Evolutionary conservation across 169 alveolate species (phyloP).

Genomic region (Theileria sp.): DNA sequence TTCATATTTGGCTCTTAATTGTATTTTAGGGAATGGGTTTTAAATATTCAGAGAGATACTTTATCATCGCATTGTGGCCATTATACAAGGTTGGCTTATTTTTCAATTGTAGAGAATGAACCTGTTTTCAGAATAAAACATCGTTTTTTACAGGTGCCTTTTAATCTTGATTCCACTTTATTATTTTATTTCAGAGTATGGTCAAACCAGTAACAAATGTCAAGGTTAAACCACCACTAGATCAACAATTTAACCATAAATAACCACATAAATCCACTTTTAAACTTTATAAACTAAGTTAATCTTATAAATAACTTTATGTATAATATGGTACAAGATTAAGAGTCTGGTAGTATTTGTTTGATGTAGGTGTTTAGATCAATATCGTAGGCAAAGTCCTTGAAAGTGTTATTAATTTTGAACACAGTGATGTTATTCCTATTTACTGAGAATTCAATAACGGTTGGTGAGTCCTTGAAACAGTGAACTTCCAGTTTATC

Average conservation of each 20-base stretch:
- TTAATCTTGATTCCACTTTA: background rate
- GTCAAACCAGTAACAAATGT: slow-evolving; percentile 51
- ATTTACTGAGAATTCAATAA: background rate
- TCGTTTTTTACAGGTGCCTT: slow-evolving; percentile 79
- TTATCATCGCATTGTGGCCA: slow-evolving; percentile 90
- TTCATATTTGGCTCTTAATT: background rate
- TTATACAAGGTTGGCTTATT: slow-evolving; percentile 86
- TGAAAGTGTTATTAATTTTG: background rate
- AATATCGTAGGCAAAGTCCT: background rate
- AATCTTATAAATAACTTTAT: too few relatives aligned
- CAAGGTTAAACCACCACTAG: slow-evolving; percentile 30
- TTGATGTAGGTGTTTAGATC: background rate
- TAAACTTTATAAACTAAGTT: background rate
- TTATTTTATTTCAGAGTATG: slow-evolving; percentile 44
- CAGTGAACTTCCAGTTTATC: background rate
- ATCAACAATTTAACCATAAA: background rate
- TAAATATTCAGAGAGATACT: slow-evolving; percentile 89
- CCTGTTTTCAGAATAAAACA: slow-evolving; percentile 81
- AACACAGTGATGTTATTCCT: background rate
- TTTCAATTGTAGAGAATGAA: slow-evolving; percentile 88
- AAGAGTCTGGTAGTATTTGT: background rate
- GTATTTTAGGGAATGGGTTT: slow-evolving; percentile 87
- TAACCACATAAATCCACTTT: too few relatives aligned
- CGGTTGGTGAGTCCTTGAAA: background rate
- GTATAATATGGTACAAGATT: background rate